Evolutionary conservation across 345 rosid species (phyloP), one percentile per base, ranked within the genome.

Genomic region (Noccaea caerulescens): DNA sequence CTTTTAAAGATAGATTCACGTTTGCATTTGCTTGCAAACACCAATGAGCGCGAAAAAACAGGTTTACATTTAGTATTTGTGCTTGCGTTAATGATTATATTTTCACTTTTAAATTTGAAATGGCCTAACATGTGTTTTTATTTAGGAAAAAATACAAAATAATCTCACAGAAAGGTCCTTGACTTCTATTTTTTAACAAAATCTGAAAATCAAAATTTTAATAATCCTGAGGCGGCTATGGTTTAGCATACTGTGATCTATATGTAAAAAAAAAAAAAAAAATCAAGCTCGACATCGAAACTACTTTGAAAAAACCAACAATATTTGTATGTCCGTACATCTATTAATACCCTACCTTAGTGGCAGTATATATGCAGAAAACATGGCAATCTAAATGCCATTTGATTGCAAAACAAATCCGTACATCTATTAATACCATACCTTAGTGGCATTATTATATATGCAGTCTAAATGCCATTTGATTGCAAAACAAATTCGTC

Each of bases 281-380:
- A 54, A 34, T 34, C 42, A 34, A 55, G 12, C 11, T 55, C 25
- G 7, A 14, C n/a, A 56, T 56, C 41, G 4, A 56, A 56, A 34
- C 16, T 37, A 34, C 43, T 34, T 34, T 56, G 57, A 18, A 4
- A 52, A 30, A 52, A 27, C 16, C 10, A 38, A 58, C 1, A 3
- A 13, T 44, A 61, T 44, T 30, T 30, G 41, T n/a, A 43, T 43
- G 20, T 5, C 8, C 36, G 3, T 18, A 18, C 20, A 18, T 43
- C 7, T 25, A 6, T 5, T n/a, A 43, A n/a, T 43, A 30, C 66
- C 52, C 7, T 27, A 61, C 52, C 52, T 61, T 10, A 61, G 38
- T 60, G 51, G 51, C 51, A n/a, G 62, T 18, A 18, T 18, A 18
- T 23, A 59, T 6, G 46, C 47, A 20, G 16, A 58, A 38, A 58